Evolutionary conservation across 2,329 filamentous ascomycete genomes (phyloP), one percentile per base, ranked within the genome.

Genomic region (Penicillium vulpinum): DNA sequence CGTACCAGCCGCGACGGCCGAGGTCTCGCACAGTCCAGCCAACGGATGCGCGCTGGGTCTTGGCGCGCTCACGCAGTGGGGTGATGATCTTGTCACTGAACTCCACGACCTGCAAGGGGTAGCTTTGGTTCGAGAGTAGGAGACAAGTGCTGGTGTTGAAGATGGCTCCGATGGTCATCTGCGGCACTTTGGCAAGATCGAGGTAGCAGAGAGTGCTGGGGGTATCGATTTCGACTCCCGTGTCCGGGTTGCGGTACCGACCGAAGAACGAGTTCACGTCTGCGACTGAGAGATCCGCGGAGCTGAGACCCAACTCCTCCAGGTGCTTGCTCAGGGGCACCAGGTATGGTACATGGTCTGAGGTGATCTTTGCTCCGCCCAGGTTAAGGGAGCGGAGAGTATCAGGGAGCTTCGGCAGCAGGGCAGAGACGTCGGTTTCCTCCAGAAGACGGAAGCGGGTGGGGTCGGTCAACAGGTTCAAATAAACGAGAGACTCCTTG

Each of bases 21-120:
- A 80, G 67, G 47, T 92, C 88, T 51, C 85, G 87, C 7, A 88
- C 80, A 6, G 82, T 83, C 90, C 90, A 93, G 18, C 89, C 89
- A 47, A 84, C 82, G 76, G 68, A 83, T 73, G 64, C 69, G 29
- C 67, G 73, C 55, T 66, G 79, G n/a, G 83, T 84, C 62, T 81
- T 83, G 57, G 81, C 78, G 6, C 85, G 81, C 70, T 89, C 87
- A 54, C 84, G 82, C 38, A 90, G 80, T 15, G 85, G 81, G 59
- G 82, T 80, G 65, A 86, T 88, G 22, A 88, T 82, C 61, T 88
- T 86, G 61, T 90, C 85, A 47, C 85, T 83, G 28, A 93, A 79
- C 72, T 94, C 90, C 49, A 94, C 80, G 29, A 93, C 90, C 63
- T 89, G 86, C 15, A 94, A 82, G 2, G 90, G 90, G 48, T 83